phyloP scores from a whole-genome alignment of 768 basidiomycete species.

The Tricholoma hemisulphureum region DNA sequence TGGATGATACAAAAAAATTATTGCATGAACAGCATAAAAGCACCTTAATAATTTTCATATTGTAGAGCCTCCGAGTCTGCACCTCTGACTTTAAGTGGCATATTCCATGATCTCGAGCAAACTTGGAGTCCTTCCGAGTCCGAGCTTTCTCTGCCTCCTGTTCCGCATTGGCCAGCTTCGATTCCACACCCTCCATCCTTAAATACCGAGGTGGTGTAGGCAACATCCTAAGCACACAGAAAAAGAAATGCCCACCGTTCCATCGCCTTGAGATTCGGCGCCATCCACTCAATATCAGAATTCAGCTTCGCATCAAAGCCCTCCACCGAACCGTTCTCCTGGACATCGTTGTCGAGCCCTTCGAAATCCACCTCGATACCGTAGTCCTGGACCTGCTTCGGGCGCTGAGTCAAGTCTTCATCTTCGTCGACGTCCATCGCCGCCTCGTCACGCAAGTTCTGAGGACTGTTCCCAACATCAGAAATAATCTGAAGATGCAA shows the following conservation, averaged over 20 bases:
- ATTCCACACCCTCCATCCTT: slow-evolving; percentile 84
- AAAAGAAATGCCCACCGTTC: slow-evolving; percentile 64
- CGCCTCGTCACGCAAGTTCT: slow-evolving; percentile 82
- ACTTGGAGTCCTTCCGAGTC: slow-evolving; percentile 87
- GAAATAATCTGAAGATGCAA: too few species aligned
- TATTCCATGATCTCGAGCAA: slow-evolving; percentile 89
- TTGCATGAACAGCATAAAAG: too few species aligned
- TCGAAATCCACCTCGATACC: slow-evolving; percentile 90
- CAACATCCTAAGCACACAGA: neutral
- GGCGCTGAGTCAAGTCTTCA: slow-evolving; percentile 74
- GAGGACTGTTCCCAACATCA: slow-evolving; percentile 9
- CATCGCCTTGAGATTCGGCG: slow-evolving; percentile 96
- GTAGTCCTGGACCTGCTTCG: slow-evolving; percentile 72
- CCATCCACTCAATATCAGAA: slow-evolving; percentile 87
- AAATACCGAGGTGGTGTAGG: neutral
- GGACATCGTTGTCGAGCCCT: slow-evolving; percentile 69
- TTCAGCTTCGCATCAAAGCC: slow-evolving; percentile 73
- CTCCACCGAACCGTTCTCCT: slow-evolving; percentile 63
- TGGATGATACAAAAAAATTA: too few species aligned
- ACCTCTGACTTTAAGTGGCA: too few species aligned
- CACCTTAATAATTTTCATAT: too few species aligned
- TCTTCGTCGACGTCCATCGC: slow-evolving; percentile 93
- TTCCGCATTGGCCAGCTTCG: slow-evolving; percentile 84
- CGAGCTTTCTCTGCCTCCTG: slow-evolving; percentile 88
- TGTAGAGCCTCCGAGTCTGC: too few species aligned